Evolutionary conservation across 345 rosid genomes (phyloP).

Genomic region (Lumnitzera racemosa): DNA sequence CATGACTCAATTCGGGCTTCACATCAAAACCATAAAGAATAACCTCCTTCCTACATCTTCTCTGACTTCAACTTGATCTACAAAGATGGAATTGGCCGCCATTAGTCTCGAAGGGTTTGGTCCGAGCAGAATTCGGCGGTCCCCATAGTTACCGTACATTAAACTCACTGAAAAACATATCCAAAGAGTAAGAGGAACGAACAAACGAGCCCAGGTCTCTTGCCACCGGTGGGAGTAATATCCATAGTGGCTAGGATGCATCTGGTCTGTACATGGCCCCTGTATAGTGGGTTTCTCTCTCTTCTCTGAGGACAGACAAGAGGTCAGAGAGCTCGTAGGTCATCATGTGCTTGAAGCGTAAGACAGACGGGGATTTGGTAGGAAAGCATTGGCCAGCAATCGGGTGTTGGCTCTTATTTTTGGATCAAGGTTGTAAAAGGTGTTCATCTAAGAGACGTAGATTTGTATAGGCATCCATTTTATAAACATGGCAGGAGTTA

Average conservation of each 20-base stretch:
- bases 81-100: constrained; percentile 43
- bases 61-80: constrained; percentile 32
- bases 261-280: constrained; percentile 33
- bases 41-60: constrained; percentile 32
- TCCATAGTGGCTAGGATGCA: constrained; percentile 7
- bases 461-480: too few relatives aligned
- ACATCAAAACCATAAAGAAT: constrained; percentile 36
- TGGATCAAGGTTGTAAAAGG: too few relatives aligned
- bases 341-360: too few relatives aligned
- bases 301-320: background rate
- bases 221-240: constrained; percentile 19
- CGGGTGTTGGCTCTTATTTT: too few relatives aligned
- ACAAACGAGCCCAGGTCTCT: constrained; percentile 25
- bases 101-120: constrained; percentile 51
- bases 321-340: background rate
- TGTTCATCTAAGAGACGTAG: too few relatives aligned
- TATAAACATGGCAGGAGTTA: too few relatives aligned
- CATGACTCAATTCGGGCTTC: constrained; percentile 37
- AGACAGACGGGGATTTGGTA: too few relatives aligned
- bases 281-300: background rate
- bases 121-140: constrained; percentile 45
- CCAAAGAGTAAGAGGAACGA: constrained; percentile 37
- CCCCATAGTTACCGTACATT: constrained; percentile 43
- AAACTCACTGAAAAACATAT: constrained; percentile 45
- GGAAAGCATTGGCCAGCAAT: too few relatives aligned